These are phyloP conservation scores for Monilinia vaccinii-corymbosi DNA, from an alignment of 2,329 filamentous ascomycete species.

Conservation along the genomic window DNA sequence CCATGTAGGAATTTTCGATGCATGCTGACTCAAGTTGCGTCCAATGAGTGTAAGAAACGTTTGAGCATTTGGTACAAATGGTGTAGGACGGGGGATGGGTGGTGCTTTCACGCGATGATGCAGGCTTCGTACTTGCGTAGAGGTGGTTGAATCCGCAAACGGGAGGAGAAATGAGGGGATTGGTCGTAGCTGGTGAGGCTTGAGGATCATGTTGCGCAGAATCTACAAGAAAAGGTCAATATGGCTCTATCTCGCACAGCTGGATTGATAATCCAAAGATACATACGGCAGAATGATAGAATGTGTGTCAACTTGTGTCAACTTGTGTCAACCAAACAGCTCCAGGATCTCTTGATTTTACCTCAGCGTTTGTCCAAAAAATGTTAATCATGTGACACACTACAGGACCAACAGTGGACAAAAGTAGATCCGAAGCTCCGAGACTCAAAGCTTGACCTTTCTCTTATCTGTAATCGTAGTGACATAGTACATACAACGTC, in stretches of 20 bases:
- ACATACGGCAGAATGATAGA: not conserved
- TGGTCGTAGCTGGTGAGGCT: constrained; percentile 20
- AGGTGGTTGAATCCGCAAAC: constrained; percentile 24
- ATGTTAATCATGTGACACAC: not conserved
- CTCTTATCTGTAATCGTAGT: not conserved
- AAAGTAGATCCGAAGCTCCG: not conserved
- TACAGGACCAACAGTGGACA: not conserved
- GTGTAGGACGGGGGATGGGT: constrained; percentile 60
- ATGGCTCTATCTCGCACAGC: not conserved
- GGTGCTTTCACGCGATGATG: constrained; percentile 32
- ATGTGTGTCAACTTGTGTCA: not conserved
- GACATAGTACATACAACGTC: not conserved
- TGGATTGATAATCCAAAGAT: not conserved
- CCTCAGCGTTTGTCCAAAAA: not conserved
- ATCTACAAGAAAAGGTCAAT: constrained; percentile 9
- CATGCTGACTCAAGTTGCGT: constrained; percentile 72
- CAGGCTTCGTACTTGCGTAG: constrained; percentile 30
- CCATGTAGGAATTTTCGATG: constrained; percentile 83
- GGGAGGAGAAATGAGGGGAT: constrained; percentile 28
- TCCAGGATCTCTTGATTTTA: not conserved
- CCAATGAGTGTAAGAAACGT: constrained; percentile 91
- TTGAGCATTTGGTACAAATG: constrained; percentile 73
- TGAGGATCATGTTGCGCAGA: constrained; percentile 24
- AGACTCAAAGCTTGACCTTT: not conserved
- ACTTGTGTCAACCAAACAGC: not conserved